phyloP scores from a whole-genome alignment of 2,329 filamentous ascomycete genomes.

The Aquanectria penicillioides region DNA sequence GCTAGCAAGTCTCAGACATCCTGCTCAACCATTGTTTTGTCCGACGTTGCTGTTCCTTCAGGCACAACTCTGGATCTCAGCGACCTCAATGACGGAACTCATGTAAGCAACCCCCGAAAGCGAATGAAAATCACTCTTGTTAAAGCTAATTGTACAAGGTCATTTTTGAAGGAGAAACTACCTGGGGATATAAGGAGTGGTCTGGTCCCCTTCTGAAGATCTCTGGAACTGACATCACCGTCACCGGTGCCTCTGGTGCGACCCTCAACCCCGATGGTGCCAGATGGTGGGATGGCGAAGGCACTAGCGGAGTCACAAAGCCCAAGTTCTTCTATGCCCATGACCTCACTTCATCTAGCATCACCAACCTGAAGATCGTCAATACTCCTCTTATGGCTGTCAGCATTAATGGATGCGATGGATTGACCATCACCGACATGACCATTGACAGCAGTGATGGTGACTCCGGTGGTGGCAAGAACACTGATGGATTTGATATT shows the following conservation, averaged over 20 bases:
- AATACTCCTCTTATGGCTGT: conserved; percentile 56
- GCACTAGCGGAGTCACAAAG: conserved; percentile 33
- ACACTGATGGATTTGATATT: conserved; percentile 71
- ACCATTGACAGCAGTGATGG: conserved; percentile 52
- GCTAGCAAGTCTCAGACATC: conserved; percentile 26
- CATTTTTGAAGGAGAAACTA: conserved; percentile 36
- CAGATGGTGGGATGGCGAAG: conserved; percentile 36
- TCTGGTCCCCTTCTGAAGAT: conserved; percentile 34
- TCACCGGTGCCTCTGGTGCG: conserved; percentile 34
- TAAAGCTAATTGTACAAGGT: conserved; percentile 5
- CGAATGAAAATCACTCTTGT: rapidly evolving
- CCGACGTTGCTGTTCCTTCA: conserved; percentile 29
- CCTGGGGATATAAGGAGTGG: conserved; percentile 40
- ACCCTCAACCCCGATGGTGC: conserved; percentile 32
- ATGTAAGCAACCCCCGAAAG: conserved; percentile 4
- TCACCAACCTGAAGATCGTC: conserved; percentile 50
- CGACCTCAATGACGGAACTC: conserved; percentile 31
- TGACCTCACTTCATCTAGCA: conserved; percentile 42
- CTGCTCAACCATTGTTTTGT: conserved; percentile 33
- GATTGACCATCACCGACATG: conserved; percentile 49
- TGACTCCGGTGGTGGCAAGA: conserved; percentile 52
- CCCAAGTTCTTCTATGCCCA: conserved; percentile 40
- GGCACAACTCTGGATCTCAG: conserved; percentile 34
- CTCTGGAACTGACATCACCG: conserved; percentile 32
- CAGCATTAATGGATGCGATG: conserved; percentile 48